Evolutionary conservation across 1,139 yeast genomes (phyloP), one percentile per base, ranked within the genome.

Genomic region (Ashbya aceris): DNA sequence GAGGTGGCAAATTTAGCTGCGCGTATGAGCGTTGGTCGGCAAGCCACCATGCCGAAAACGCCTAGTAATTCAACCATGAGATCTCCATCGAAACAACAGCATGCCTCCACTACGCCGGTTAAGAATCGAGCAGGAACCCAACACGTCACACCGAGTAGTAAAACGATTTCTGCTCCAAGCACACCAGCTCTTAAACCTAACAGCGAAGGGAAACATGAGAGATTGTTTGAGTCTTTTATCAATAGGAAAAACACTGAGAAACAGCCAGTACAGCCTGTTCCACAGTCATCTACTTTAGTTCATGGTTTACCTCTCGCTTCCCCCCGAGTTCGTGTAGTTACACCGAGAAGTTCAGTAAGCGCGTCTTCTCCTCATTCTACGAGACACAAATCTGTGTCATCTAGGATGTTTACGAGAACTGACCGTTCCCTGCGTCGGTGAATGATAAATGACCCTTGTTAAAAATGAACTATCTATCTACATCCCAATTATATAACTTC

Each of bases 151-250:
- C 13, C 35, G 5, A 11, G 5, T 17, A 14, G 7, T 14, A 32
- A 32, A 10, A 11, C 12, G n/a, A 32, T 11, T 11, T 14, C 35
- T n/a, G 13, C 35, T n/a, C 36, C 20, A 39, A 34, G 8, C 17
- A 41, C 13, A 14, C 42, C 10, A 27, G 42, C 28, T 38, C 42
- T 13, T 14, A 44, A n/a, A n/a, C 41, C 20, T 27, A 35, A 11
- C 38, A 37, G 20, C 34, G 38, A 40, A 42, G 37, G 36, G 29
- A 49, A 53, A 35, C 54, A 52, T 30, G 58, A 50, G 30, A 49
- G 64, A 27, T 52, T 65, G 45, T 59, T 66, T 40, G 62, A 60
- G 32, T 56, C 58, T 8, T 54, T 63, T 38, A 62, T 65, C 2
- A 54, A 44, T 32, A 46, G 58, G 2, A 59, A 57, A 38, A 58